phyloP scores from a whole-genome alignment of 805 yeast species.

The Wickerhamiella australiensis region DNA sequence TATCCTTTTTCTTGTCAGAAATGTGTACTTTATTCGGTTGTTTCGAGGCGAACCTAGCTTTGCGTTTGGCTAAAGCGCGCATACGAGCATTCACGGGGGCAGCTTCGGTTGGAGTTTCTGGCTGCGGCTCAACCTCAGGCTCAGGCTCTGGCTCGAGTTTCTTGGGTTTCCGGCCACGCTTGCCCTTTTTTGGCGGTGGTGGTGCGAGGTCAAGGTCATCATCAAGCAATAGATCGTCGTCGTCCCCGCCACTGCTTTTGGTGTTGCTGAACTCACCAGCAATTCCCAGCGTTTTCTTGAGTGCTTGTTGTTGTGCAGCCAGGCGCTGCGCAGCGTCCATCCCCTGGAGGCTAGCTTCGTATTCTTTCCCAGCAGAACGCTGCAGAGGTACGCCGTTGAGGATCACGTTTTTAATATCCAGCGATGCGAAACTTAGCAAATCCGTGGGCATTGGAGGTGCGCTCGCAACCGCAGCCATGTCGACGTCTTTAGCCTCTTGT shows the following conservation, averaged over 20 bases:
- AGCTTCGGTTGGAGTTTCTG: conserved; percentile 16
- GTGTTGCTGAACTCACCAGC: conserved; percentile 31
- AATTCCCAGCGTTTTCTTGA: conserved; percentile 35
- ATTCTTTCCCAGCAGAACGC: conserved; percentile 48
- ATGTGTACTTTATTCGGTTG: conserved; percentile 29
- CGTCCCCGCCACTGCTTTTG: conserved; percentile 7
- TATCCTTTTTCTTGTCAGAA: conserved; percentile 25
- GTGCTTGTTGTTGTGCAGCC: conserved; percentile 38
- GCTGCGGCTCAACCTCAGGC: conserved; percentile 10
- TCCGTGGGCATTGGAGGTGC: conserved; percentile 24
- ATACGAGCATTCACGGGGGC: conserved; percentile 44
- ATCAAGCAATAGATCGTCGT: conserved; percentile 24
- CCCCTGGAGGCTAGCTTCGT: conserved; percentile 31
- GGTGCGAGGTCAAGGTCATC: conserved; percentile 25
- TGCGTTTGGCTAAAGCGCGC: conserved; percentile 88
- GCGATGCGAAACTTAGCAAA: conserved; percentile 25
- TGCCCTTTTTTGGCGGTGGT: conserved; percentile 18
- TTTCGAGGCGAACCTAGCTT: conserved; percentile 47
- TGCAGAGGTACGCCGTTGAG: conserved; percentile 38
- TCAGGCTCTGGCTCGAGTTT: conserved; percentile 13
- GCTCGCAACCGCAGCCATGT: background rate
- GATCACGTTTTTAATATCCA: conserved; percentile 31
- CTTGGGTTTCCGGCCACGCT: conserved; percentile 14
- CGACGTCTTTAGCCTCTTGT: conserved; percentile 21
- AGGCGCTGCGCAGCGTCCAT: conserved; percentile 37